Evolutionary conservation across 805 yeast species (phyloP).

Genomic region (Starmera quercuum): DNA sequence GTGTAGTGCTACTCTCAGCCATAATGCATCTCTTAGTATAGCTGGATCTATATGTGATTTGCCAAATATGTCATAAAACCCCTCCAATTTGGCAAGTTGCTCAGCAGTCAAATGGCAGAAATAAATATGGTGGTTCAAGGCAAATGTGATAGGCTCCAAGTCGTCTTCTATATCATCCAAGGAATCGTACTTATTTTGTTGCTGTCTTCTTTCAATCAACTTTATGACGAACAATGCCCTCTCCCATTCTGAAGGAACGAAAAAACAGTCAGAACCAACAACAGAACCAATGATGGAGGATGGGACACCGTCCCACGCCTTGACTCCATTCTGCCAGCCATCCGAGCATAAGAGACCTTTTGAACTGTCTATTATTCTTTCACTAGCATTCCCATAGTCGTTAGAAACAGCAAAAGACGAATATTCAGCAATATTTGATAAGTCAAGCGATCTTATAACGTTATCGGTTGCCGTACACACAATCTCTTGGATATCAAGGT

Average conservation of each 20-base stretch:
- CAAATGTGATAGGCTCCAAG: conserved; percentile 18
- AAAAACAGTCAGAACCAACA: conserved; percentile 42
- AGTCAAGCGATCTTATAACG: conserved; percentile 26
- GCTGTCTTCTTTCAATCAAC: conserved; percentile 29
- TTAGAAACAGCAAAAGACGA: conserved; percentile 34
- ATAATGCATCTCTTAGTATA: conserved; percentile 38
- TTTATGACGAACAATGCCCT: conserved; percentile 39
- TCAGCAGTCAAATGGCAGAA: conserved; percentile 43
- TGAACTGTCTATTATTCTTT: conserved; percentile 35
- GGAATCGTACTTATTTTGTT: neutral
- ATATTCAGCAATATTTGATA: conserved; percentile 28
- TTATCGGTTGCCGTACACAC: conserved; percentile 36
- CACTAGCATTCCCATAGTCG: conserved; percentile 40
- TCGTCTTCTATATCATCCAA: conserved; percentile 11
- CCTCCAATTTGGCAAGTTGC: conserved; percentile 36
- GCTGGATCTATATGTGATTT: conserved; percentile 29
- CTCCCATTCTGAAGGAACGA: conserved; percentile 49
- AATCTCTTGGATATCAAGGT: conserved; percentile 36
- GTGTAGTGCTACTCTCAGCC: conserved; percentile 39
- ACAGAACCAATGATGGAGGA: conserved; percentile 32
- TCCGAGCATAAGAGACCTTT: conserved; percentile 38
- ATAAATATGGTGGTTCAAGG: conserved; percentile 34
- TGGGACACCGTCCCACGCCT: conserved; percentile 42
- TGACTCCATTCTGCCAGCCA: conserved; percentile 41
- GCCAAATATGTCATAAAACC: conserved; percentile 27